Percentiles rank a stretch among this genome's conserved stretches.
phyloP scores from a whole-genome alignment of 1,284 basidiomycete species.

The Ganoderma boninense region DNA sequence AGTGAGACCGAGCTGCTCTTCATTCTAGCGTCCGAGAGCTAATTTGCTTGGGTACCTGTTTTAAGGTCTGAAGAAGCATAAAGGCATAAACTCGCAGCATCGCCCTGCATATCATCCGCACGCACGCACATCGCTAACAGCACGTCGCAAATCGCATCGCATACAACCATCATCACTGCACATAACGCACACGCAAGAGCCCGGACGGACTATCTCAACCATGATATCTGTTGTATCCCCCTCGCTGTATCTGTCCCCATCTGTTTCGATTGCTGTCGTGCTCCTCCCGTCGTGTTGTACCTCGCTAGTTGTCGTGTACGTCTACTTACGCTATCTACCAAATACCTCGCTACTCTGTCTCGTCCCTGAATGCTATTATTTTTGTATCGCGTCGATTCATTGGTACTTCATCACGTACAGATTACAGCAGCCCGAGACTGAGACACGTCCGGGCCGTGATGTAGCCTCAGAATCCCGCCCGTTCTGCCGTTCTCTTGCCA shows the following conservation, averaged over 20 bases:
- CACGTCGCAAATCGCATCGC: conserved; percentile 7
- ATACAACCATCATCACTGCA: not conserved
- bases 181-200: conserved; percentile 6
- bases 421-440: not conserved
- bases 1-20: not conserved
- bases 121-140: not conserved
- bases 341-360: not conserved
- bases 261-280: conserved; percentile 1
- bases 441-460: not conserved
- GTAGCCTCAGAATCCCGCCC: not conserved
- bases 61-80: not conserved
- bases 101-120: not conserved
- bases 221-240: conserved; percentile 1
- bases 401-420: not conserved
- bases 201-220: conserved; percentile 1
- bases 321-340: conserved; percentile 6
- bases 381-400: not conserved
- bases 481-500: not conserved
- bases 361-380: conserved; percentile 10
- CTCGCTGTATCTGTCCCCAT: conserved; percentile 7
- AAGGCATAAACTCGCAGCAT: not conserved
- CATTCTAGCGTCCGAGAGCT: not conserved
- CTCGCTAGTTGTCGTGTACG: conserved; percentile 4
- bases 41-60: not conserved
- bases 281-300: conserved; percentile 2